Base-by-base conservation (phyloP, 345 rosid genomes). In the Dipteronia sinensis region DNA sequence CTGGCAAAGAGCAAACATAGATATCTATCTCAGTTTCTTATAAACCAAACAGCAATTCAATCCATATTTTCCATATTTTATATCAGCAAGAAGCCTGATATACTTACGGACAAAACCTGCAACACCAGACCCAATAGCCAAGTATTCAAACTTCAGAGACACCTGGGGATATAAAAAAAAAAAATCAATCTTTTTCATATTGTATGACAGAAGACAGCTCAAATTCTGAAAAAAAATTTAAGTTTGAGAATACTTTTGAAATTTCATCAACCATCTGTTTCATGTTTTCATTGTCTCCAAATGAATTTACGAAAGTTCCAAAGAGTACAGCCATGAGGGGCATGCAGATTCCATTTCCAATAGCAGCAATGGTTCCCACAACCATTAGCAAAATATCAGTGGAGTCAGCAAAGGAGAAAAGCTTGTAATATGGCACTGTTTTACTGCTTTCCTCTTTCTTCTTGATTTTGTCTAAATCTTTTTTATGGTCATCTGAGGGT, bases 391-490 rank as follows among this genome's bases (percentile, higher is more conserved):
- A 13, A 25, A 67, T 13, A 72, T 85, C 85, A 2, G 63, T 67
- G 11, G 80, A 78, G 63, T 87, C 83, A 2, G 88, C 86, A 44
- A 83, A 87, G 10, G 83, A 78, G 78, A 83, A 87, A 17, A 87
- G 81, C 83, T 78, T 87, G 67, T 67, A 66, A 75, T 73, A 79
- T 4, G 89, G 85, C 10, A 87, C 77, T 63, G 55, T 22, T 6
- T 61, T 63, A n/a, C 76, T 71, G 71, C 6, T 74, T 34, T 76
- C 79, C 44, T 75, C 79, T 73, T 68, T 68, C 56, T 77, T 44
- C 76, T 78, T 70, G 51, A 51, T 78, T 51, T 69, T 64, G 17
- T 56, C 65, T 19, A 53, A 51, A 70, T 64, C 76, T 40, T 61
- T 46, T 11, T 66, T 13, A 16, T 10, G 42, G 7, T 67, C 73